These are phyloP conservation scores for Trametes coccinea DNA, from an alignment of 768 basidiomycete species.

Conservation along the genomic window DNA sequence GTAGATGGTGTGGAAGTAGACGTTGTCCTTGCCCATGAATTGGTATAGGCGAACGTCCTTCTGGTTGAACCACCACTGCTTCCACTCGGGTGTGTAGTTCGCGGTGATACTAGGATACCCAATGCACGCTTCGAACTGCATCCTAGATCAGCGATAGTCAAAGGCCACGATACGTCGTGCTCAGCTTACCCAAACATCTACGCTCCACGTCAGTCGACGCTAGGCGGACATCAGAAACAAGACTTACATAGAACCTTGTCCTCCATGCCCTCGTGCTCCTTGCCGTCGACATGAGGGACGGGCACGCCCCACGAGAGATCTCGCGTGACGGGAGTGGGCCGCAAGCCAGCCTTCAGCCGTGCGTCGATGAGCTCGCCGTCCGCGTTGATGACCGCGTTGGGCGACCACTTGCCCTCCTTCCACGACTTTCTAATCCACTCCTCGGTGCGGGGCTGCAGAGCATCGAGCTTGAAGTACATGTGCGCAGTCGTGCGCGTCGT, in stretches of 20 bases:
- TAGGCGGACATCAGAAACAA: not conserved
- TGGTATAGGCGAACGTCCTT: conserved; percentile 90
- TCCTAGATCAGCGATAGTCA: conserved; percentile 7
- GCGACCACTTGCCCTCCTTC: conserved; percentile 87
- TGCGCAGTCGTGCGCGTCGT: conserved; percentile 79
- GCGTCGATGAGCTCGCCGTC: conserved; percentile 91
- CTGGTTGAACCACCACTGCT: conserved; percentile 95
- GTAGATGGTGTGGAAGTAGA: conserved; percentile 97
- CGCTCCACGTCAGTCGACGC: not conserved
- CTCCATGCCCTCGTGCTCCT: conserved; percentile 82
- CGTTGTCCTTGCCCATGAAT: conserved; percentile 99
- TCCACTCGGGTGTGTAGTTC: conserved; percentile 92
- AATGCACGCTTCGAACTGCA: conserved; percentile 92
- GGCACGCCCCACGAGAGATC: conserved; percentile 97
- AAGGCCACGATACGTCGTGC: not conserved
- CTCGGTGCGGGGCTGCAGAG: conserved; percentile 78
- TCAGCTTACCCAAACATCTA: conserved; percentile 91
- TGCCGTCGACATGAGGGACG: conserved; percentile 71
- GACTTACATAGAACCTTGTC: conserved; percentile 93
- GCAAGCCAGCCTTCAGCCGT: conserved; percentile 79
- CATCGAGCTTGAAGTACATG: conserved; percentile 88
- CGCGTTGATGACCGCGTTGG: conserved; percentile 85
- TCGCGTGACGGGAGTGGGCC: conserved; percentile 88
- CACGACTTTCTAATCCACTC: conserved; percentile 84
- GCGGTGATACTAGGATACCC: conserved; percentile 98